Conservation (phyloP, 2,329 filamentous ascomycete genomes). For the Clonostachys rhizophaga region DNA sequence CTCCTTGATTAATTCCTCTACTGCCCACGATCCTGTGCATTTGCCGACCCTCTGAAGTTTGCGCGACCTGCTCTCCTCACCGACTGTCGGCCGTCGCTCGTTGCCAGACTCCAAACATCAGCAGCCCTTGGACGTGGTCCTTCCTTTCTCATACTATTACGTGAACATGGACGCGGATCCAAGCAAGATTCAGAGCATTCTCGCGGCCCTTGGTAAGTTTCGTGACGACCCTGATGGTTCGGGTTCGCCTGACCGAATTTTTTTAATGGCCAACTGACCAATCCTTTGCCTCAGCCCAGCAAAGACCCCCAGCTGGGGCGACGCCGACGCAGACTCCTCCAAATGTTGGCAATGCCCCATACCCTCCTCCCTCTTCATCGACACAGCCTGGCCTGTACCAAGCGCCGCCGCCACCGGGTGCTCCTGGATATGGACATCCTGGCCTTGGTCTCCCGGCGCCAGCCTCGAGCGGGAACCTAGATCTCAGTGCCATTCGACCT, state of each 20-base stretch:
- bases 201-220: conserved; percentile 41
- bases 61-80: no score
- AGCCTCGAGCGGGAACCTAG: conserved; percentile 69
- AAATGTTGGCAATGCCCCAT: conserved; percentile 27
- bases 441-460: conserved; percentile 54
- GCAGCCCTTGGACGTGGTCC: no score
- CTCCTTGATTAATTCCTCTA: no score
- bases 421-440: conserved; percentile 18
- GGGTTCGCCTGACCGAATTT: no score
- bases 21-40: no score
- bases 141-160: no score
- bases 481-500: conserved; percentile 76
- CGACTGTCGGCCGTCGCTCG: no score
- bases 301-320: conserved; percentile 36
- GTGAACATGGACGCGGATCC: conserved; percentile 21
- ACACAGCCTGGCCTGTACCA: conserved; percentile 21
- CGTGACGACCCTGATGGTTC: not conserved
- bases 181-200: conserved; percentile 38
- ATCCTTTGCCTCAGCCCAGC: conserved; percentile 8
- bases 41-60: no score
- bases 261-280: conserved; percentile 3
- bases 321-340: conserved; percentile 37
- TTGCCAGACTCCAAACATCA: no score
- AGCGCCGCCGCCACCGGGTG: conserved; percentile 20
- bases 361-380: conserved; percentile 30